Base-by-base conservation (phyloP, 108 stramenopile species). In the Parietichytrium sp. region DNA sequence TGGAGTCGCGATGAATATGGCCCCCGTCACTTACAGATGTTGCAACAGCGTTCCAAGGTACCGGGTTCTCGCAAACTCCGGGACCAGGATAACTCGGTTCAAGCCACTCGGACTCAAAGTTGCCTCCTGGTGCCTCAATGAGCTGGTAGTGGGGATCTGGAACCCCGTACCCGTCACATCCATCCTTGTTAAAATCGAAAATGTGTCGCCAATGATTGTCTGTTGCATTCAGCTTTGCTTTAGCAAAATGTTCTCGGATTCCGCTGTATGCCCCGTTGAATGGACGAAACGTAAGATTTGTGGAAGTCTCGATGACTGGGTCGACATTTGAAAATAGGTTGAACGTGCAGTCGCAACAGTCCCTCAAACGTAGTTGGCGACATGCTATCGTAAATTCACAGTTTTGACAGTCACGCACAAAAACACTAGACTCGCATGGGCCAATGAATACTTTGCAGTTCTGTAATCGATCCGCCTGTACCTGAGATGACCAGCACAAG, bases 111-210 rank as follows among this genome's bases (percentile, higher is more conserved):
- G 13, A 33, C 6, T 45, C 23, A 33, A 45, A 10, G 38, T n/a
- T 12, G 54, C 33, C 33, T 6, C 13, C 10, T 15, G 18, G 36
- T 31, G 61, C 61, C 20, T 72, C 61, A 16, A 45, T 23, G 20
- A 72, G 61, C 10, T 25, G 29, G 42, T 72, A 72, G 42, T 72
- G 61, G 4, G 61, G 61, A 25, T 72, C 61, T 31, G 61, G 61
- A 10, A 72, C 33, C 10, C 61, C 61, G 33, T 72, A 72, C 20
- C 61, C 61, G 33, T 72, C 61, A 25, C 61, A 72, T 10, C 61
- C 61, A 25, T 72, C 89, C 55, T 93, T 92, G 79, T 93, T 93
- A 80, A 93, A 93, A 78, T 93, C 93, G 51, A 87, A 92, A n/a
- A 93, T 85, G 6, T 84, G 88, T 36, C 80, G 81, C 92, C 92